Evolutionary conservation across 129 eudicot species (phyloP).

Genomic region (Artemisia tridentata): DNA sequence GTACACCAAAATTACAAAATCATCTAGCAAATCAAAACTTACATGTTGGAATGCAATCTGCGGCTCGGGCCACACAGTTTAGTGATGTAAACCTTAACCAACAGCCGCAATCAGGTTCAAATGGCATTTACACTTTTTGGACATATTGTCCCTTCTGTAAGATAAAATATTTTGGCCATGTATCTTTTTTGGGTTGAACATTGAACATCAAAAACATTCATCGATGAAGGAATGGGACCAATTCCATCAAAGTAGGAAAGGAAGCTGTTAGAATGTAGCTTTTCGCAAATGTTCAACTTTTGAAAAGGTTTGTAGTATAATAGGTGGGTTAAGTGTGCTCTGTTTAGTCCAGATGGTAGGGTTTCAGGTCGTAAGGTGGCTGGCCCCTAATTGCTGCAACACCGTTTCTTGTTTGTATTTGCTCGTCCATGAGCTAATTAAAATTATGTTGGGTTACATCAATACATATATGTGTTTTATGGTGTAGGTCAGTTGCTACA

Average conservation of each 20-base stretch:
- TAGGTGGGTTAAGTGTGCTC: no score
- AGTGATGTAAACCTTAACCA: background rate
- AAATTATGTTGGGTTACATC: background rate
- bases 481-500: conserved; percentile 55
- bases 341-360: no score
- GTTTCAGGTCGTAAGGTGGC: no score
- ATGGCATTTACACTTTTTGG: conserved; percentile 37
- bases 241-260: no score
- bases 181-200: no score
- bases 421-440: background rate
- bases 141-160: conserved; percentile 53
- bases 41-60: conserved; percentile 16
- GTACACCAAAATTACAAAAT: conserved; percentile 34
- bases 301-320: no score
- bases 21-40: conserved; percentile 29
- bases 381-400: no score
- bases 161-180: conserved; percentile 3
- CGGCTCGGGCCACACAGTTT: conserved; percentile 18
- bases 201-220: no score
- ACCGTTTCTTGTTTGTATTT: no score
- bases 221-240: no score
- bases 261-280: no score
- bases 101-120: conserved; percentile 11
- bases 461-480: background rate
- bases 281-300: no score